A percentile compares a stretch with the other conserved stretches of the same genome.
Evolutionary conservation across 176 grass and related monocot genomes (phyloP).

Genomic region (Calamus simplicifolius): DNA sequence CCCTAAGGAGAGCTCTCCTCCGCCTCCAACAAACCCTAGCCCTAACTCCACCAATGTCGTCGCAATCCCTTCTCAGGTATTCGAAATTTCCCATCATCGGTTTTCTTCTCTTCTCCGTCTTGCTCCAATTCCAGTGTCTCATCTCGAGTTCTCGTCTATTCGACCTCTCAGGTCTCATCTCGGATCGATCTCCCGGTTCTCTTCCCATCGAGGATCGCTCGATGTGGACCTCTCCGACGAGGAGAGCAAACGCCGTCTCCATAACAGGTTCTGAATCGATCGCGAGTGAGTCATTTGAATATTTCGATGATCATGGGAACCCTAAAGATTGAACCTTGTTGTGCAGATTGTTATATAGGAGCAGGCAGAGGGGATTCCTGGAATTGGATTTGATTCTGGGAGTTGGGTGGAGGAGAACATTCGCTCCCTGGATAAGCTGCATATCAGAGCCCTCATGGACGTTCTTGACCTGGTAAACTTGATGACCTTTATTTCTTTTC

Average conservation of each 20-base stretch:
- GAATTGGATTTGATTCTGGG: slow-evolving; percentile 82
- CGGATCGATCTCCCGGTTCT: slow-evolving; percentile 23
- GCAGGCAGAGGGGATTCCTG: slow-evolving; percentile 87
- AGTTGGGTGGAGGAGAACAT: slow-evolving; percentile 88
- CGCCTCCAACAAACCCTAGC: slow-evolving; percentile 15
- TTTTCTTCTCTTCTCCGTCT: background rate
- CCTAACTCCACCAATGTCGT: background rate
- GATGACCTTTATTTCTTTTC: background rate
- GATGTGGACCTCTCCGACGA: slow-evolving; percentile 54
- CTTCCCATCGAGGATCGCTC: background rate
- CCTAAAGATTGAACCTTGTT: background rate
- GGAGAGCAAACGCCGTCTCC: slow-evolving; percentile 80
- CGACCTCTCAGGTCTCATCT: slow-evolving; percentile 4
- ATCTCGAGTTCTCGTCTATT: background rate
- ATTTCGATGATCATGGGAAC: background rate
- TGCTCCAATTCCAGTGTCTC: too few relatives aligned
- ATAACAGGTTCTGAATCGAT: slow-evolving; percentile 45
- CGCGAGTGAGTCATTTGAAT: background rate
- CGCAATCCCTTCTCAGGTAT: slow-evolving; percentile 9
- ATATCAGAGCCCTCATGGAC: slow-evolving; percentile 61
- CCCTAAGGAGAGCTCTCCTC: slow-evolving; percentile 21
- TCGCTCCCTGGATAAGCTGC: slow-evolving; percentile 56
- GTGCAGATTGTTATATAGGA: slow-evolving; percentile 75
- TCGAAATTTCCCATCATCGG: background rate
- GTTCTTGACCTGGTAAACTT: slow-evolving; percentile 74